A percentile compares a stretch with the other conserved stretches of the same genome.
Evolutionary conservation across 306 rosid genomes (phyloP).

Genomic region (Rosa chinensis): DNA sequence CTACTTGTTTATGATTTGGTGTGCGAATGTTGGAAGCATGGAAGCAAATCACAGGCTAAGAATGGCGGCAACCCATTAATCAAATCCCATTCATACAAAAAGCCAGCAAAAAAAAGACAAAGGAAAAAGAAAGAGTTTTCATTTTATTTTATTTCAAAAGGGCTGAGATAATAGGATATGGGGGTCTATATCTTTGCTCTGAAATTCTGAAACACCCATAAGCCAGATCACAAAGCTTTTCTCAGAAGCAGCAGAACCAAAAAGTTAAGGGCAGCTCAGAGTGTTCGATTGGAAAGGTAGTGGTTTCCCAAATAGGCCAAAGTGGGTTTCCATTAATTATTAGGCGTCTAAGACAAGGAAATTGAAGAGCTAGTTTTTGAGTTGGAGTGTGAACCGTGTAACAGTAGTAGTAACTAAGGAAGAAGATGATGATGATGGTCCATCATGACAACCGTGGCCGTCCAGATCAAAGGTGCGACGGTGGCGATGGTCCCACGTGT

Average conservation of each 20-base stretch:
- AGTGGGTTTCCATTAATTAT: conserved; percentile 16
- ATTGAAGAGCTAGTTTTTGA: conserved; percentile 21
- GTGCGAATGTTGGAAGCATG: conserved; percentile 96
- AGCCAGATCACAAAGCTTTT: conserved; percentile 8
- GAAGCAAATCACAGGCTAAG: conserved; percentile 72
- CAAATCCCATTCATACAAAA: conserved; percentile 1
- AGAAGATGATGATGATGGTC: conserved; percentile 37
- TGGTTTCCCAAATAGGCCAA: conserved; percentile 28
- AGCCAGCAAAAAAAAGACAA: not conserved
- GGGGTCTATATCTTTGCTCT: conserved; percentile 17
- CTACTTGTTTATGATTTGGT: conserved; percentile 16
- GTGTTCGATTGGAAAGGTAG: conserved; percentile 8
- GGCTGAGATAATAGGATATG: conserved; percentile 9
- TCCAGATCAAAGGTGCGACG: conserved; percentile 36
- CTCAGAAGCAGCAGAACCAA: not conserved
- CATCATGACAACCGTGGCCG: conserved; percentile 53
- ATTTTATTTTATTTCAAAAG: not conserved
- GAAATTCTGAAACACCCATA: conserved; percentile 15
- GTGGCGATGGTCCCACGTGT: conserved; percentile 59
- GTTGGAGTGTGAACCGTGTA: conserved; percentile 31
- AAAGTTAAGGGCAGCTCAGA: not conserved
- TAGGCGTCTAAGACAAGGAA: conserved; percentile 42
- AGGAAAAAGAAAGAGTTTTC: not conserved
- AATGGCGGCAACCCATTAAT: conserved; percentile 75
- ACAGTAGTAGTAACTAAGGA: conserved; percentile 25